A percentile compares a stretch with the other conserved stretches of the same genome.
Conservation (phyloP, 495 filamentous ascomycete genomes). For the Aspergillus asperescens region DNA sequence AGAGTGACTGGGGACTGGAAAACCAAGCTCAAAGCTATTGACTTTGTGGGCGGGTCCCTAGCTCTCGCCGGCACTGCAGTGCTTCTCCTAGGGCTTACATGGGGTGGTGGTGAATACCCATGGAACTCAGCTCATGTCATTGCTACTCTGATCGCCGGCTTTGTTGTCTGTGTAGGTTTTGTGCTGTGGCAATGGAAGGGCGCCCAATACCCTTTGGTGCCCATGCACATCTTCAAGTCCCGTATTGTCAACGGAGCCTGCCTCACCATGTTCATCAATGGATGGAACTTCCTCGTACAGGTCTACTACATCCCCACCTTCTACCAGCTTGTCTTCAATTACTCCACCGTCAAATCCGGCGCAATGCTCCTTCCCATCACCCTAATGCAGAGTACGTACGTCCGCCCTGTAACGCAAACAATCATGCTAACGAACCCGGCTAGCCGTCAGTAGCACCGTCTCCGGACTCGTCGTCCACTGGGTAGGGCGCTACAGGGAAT, state of each 20-base stretch:
- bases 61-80: slow-evolving; percentile 41
- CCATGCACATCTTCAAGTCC: slow-evolving; percentile 47
- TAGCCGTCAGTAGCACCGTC: slow-evolving; percentile 44
- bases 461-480: slow-evolving; percentile 50
- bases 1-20: slow-evolving; percentile 48
- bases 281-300: slow-evolving; percentile 52
- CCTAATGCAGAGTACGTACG: slow-evolving; percentile 42
- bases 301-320: slow-evolving; percentile 53
- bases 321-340: slow-evolving; percentile 50
- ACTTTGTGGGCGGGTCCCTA: slow-evolving; percentile 39
- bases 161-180: slow-evolving; percentile 39
- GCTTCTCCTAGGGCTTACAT: slow-evolving; percentile 46
- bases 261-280: slow-evolving; percentile 51
- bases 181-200: slow-evolving; percentile 49
- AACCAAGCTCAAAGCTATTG: slow-evolving; percentile 44
- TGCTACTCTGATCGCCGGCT: slow-evolving; percentile 42
- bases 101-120: slow-evolving; percentile 47
- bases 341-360: slow-evolving; percentile 46
- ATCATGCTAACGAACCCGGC: background rate
- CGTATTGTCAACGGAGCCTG: slow-evolving; percentile 49
- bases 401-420: background rate
- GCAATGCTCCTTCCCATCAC: slow-evolving; percentile 51
- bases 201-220: slow-evolving; percentile 22
- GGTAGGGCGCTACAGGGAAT: slow-evolving; percentile 50
- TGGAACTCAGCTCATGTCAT: slow-evolving; percentile 49